Conservation (phyloP, 371 early-diverging fungal genomes). For the Phascolomyces articulosus region DNA sequence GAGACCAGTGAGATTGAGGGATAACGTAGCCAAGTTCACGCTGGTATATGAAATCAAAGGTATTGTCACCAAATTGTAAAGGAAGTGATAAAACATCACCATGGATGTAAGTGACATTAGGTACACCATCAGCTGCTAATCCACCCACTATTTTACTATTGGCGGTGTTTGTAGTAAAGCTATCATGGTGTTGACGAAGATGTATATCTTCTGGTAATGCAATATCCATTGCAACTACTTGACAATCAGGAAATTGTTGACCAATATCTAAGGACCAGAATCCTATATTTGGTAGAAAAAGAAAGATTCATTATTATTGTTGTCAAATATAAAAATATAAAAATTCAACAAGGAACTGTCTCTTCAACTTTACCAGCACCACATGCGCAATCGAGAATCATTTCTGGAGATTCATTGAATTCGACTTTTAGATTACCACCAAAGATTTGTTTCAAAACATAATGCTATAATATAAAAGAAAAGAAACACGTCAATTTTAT, state of each 20-base stretch:
- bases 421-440: slow-evolving; percentile 22
- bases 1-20: slow-evolving; percentile 38
- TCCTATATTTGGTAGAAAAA: slow-evolving; percentile 1
- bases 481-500: background rate
- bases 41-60: slow-evolving; percentile 68
- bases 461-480: slow-evolving; percentile 24
- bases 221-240: slow-evolving; percentile 38
- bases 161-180: background rate
- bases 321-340: too few relatives aligned
- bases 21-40: slow-evolving; percentile 49
- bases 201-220: slow-evolving; percentile 4
- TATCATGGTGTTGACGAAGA: background rate
- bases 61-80: slow-evolving; percentile 43
- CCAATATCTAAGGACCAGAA: slow-evolving; percentile 30
- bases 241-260: slow-evolving; percentile 28
- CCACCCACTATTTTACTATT: background rate
- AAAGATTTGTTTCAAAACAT: slow-evolving; percentile 33
- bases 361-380: slow-evolving; percentile 28
- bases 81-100: slow-evolving; percentile 27
- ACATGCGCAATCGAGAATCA: slow-evolving; percentile 31
- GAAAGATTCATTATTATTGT: too few relatives aligned
- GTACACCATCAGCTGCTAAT: background rate
- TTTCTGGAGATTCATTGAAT: slow-evolving; percentile 17
- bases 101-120: slow-evolving; percentile 28
- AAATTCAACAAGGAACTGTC: too few relatives aligned